Base-by-base conservation (phyloP, 805 yeast genomes). In the Vanderwaltozyma polyspora region DNA sequence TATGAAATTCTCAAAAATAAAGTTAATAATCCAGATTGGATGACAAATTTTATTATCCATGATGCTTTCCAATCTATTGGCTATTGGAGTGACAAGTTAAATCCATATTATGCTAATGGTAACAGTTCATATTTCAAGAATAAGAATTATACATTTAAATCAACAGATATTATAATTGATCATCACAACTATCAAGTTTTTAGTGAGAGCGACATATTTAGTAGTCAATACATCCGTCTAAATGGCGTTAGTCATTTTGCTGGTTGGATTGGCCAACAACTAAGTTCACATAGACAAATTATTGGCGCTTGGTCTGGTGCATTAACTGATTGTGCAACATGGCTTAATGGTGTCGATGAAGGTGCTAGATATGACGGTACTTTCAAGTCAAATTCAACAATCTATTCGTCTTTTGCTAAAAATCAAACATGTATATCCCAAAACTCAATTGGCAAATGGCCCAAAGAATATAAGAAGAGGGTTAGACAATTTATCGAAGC, bases 181-280 rank as follows among this genome's bases (percentile, higher is more conserved):
- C 94, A 84, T 61, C 95, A 87, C 60, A 83, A 79, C 55, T 87
- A 87, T 61, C 93, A 86, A 62, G 89, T 85, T 15, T 87, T 89
- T 57, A 66, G 76, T 12, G 67, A 66, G 26, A 73, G 64, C 17
- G 82, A 82, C 59, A 67, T 85, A 37, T 48, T 62, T 33, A 67
- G 57, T 38, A 33, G 66, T 41, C 51, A 56, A 48, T 36, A 38
- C 36, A 41, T 57, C 39, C 48, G 69, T 51, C 19, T 51, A 3
- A 33, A 45, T 36, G 41, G 46, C 37, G 58, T 50, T 51, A 57
- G 51, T 42, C 56, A 40, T 39, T 62, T 35, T 48, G 70, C 51
- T 15, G 47, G 32, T 24, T 40, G 55, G 1, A 45, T 62, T 21
- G 12, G 21, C 1, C 48, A 49, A 8, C 61, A 61, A 26, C 66